A percentile compares a stretch with the other conserved stretches of the same genome.
Conservation (phyloP, 2,329 filamentous ascomycete genomes). For the Ceratocystis cacaofunesta region DNA sequence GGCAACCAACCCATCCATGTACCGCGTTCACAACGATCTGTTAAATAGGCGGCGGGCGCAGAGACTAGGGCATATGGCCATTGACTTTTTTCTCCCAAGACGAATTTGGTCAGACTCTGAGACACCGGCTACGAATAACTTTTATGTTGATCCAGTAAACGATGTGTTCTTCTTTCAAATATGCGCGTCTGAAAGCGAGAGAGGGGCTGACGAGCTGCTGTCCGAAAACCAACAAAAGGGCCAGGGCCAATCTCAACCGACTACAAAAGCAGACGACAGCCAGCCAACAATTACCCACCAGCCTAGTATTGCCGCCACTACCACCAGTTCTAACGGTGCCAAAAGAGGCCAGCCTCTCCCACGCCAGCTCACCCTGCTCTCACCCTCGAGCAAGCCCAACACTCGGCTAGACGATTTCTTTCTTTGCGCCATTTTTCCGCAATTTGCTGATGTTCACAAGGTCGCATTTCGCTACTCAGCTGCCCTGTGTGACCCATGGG, state of each 20-base stretch:
- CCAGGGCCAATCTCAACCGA: not conserved
- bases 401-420: not conserved
- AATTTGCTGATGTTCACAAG: not conserved
- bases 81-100: not conserved
- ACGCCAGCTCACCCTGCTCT: not conserved
- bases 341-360: not conserved
- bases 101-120: not conserved
- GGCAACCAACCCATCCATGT: not conserved
- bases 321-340: not conserved
- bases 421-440: not conserved
- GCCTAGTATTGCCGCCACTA: not conserved
- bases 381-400: not conserved
- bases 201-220: not conserved
- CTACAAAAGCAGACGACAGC: not conserved
- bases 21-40: not conserved
- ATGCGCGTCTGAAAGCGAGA: not conserved
- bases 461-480: not conserved
- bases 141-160: not conserved
- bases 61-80: not conserved
- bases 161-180: not conserved
- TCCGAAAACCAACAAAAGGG: not conserved
- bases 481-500: constrained; percentile 4
- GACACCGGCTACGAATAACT: not conserved
- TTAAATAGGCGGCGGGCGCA: not conserved
- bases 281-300: not conserved